Evolutionary conservation across 257 asterid species (phyloP), one percentile per base, ranked within the genome.

Genomic region (Solanum dulcamara): DNA sequence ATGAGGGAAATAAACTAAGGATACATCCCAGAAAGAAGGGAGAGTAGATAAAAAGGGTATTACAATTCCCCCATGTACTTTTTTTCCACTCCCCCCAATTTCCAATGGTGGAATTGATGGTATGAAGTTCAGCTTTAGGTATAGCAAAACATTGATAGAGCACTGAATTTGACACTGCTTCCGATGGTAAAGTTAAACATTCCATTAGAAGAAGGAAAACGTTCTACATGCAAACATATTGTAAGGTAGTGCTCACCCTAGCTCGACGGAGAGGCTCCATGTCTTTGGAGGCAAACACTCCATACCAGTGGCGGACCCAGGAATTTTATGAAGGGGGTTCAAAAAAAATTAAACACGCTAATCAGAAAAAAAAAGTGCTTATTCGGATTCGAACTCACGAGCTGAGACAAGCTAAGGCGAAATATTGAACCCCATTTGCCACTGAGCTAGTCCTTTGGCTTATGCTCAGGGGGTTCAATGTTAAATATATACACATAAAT

Each of bases 181-280:
- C 30, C 64, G 2, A 17, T 30, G 83, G 30, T 79, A 79, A 79
- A 28, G 6, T 30, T 46, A 79, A 17, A 32, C 37, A 30, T 79
- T 79, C 60, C 77, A 51, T 68, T 48, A 18, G 57, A 66, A 35
- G 15, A 26, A 51, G 2, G 74, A 8, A 15, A 57, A 44, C 11
- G 13, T 48, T 51, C 4, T 24, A 53, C 60, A 70, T 10, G 35
- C 37, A 42, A 81, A 72, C 85, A 32, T 53, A 70, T 32, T 42
- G 30, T 46, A 77, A 86, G 88, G 67, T 26, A 85, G 66, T 75
- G 62, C 87, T 80, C 55, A 94, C 98, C 97, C 98, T 92, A 15
- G 99, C 94, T 84, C 99, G 97, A 86, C 99, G 99, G 88, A 92
- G 99, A 88, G 98, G 94, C 90, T 91, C 94, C 46, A 96, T 91